Percentiles rank a stretch among this genome's conserved stretches.
Evolutionary conservation across 768 basidiomycete species (phyloP).

Genomic region (Boletus edulis): DNA sequence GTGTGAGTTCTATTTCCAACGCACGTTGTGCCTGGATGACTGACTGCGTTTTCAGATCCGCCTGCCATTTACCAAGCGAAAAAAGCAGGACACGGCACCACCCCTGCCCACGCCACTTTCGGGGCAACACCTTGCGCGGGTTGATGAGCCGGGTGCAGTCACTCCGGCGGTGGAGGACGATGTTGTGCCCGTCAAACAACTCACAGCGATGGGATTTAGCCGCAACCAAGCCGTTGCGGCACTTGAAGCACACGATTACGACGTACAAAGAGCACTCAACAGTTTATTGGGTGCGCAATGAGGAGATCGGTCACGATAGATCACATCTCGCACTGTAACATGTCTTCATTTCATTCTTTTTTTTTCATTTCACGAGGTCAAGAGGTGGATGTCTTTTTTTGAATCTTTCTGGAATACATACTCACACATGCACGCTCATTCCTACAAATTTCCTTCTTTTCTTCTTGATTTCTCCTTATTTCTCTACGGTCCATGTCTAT

Average conservation of each 20-base stretch:
- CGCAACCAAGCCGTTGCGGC: slow-evolving; percentile 79
- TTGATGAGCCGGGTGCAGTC: slow-evolving; percentile 39
- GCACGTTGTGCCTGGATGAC: slow-evolving; percentile 2
- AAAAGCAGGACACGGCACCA: slow-evolving; percentile 57
- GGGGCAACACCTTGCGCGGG: slow-evolving; percentile 39
- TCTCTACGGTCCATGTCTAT: not conserved
- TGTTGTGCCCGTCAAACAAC: slow-evolving; percentile 70
- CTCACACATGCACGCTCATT: slow-evolving; percentile 30
- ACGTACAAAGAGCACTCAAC: slow-evolving; percentile 76
- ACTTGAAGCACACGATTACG: slow-evolving; percentile 81
- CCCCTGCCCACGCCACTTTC: slow-evolving; percentile 36
- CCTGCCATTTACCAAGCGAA: slow-evolving; percentile 75
- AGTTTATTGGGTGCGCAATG: slow-evolving; percentile 51
- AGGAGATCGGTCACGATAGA: slow-evolving; percentile 6
- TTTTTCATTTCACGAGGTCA: slow-evolving; percentile 3
- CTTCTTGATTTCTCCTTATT: slow-evolving; percentile 1
- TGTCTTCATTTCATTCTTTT: slow-evolving; percentile 6
- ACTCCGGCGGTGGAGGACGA: slow-evolving; percentile 69
- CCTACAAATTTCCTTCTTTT: slow-evolving; percentile 8
- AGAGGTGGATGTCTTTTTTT: slow-evolving; percentile 2
- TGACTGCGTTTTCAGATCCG: slow-evolving; percentile 48
- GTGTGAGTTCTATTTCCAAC: slow-evolving; percentile 47
- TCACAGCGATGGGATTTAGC: slow-evolving; percentile 90
- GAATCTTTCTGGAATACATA: slow-evolving; percentile 27
- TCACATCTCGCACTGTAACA: slow-evolving; percentile 19